phyloP scores from a whole-genome alignment of 163 green algal species.

The Chlamydomonas reinhardtii region DNA sequence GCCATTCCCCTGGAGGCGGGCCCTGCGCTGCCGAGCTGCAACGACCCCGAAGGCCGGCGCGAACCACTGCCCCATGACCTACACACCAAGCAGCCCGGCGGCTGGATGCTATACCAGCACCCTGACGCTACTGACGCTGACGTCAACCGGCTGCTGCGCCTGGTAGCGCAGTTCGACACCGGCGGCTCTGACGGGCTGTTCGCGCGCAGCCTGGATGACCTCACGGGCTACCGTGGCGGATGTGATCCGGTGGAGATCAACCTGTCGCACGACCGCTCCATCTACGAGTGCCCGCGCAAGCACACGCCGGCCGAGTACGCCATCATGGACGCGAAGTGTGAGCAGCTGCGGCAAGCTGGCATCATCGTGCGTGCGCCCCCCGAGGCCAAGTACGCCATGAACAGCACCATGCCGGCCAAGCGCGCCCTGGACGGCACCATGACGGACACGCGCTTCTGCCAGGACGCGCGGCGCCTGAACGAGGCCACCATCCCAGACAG shows the following conservation, averaged over 20 bases:
- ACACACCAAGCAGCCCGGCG: neutral
- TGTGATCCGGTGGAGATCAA: neutral
- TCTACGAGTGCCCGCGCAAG: neutral
- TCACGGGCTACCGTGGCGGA: neutral
- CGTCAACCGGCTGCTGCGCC: neutral
- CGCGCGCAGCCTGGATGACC: neutral
- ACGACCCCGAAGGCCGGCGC: neutral
- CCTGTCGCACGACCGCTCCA: constrained; percentile 1
- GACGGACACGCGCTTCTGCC: too few species aligned
- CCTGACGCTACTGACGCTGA: neutral
- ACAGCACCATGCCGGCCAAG: too few species aligned
- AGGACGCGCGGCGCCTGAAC: too few species aligned
- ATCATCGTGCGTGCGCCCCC: too few species aligned
- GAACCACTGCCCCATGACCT: neutral
- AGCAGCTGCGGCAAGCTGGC: neutral
- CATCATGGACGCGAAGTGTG: neutral
- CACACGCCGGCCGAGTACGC: neutral
- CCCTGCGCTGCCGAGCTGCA: neutral
- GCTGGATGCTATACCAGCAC: neutral
- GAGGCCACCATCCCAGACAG: neutral
- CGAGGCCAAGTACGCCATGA: too few species aligned
- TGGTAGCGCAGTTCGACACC: neutral
- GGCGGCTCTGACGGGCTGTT: neutral
- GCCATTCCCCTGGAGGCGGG: too few species aligned
- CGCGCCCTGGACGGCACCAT: too few species aligned